Conservation (phyloP, 2,329 filamentous ascomycete species). For the Ceratocystiopsis minuta region DNA sequence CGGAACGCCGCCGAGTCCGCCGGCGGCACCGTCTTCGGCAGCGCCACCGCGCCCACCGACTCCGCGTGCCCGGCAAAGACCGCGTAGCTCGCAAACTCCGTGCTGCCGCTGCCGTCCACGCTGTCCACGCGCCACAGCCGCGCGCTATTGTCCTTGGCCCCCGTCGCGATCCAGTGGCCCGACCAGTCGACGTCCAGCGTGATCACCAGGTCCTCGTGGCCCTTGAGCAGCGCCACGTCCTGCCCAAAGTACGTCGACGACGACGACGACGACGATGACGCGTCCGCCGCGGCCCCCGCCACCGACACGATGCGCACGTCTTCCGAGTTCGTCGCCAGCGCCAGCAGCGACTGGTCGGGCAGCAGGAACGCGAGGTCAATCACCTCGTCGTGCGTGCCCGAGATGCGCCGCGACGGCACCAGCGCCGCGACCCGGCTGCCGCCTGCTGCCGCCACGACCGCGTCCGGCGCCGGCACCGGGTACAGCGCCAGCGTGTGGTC, state of each 20-base stretch:
- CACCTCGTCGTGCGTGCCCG: conserved; percentile 92
- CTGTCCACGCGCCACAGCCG: conserved; percentile 78
- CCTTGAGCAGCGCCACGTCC: conserved; percentile 69
- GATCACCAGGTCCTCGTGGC: conserved; percentile 91
- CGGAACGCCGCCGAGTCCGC: conserved; percentile 51
- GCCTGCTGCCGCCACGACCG: conserved; percentile 12
- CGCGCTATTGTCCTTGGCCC: conserved; percentile 91
- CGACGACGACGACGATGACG: conserved; percentile 7
- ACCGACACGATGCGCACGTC: conserved; percentile 77
- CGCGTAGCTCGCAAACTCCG: conserved; percentile 37
- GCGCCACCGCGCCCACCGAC: conserved; percentile 73
- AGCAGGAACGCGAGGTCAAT: conserved; percentile 85
- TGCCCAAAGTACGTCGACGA: conserved; percentile 59
- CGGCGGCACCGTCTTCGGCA: conserved; percentile 53
- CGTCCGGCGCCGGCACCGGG: conserved; percentile 20
- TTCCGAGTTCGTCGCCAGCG: conserved; percentile 87
- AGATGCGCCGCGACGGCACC: conserved; percentile 57
- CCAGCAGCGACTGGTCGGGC: conserved; percentile 62
- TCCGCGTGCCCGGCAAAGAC: conserved; percentile 81
- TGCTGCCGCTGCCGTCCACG: conserved; percentile 30
- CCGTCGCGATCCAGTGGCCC: conserved; percentile 88
- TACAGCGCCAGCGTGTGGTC: conserved; percentile 79
- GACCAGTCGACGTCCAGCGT: conserved; percentile 92
- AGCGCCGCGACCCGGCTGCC: conserved; percentile 16
- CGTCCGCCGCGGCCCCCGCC: conserved; percentile 15